Conservation (phyloP, 768 basidiomycete species). For the Amanita pallidorosea region DNA sequence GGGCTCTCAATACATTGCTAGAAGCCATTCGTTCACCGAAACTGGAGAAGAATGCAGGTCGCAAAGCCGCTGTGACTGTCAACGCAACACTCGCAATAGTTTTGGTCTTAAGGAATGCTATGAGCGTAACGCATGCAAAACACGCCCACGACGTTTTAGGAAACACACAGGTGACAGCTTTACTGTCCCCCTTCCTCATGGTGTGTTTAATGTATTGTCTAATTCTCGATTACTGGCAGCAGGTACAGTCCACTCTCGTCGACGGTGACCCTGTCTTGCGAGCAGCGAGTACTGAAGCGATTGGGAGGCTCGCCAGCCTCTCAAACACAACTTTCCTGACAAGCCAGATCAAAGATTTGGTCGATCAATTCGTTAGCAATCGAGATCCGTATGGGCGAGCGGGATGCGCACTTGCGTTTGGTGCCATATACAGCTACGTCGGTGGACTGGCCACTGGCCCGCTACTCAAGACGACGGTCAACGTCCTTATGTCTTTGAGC, state of each 20-base stretch:
- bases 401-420: conserved; percentile 88
- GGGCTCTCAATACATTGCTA: conserved; percentile 45
- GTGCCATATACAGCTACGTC: conserved; percentile 83
- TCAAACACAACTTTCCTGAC: conserved; percentile 80
- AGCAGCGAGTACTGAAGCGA: conserved; percentile 72
- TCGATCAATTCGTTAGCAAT: conserved; percentile 90
- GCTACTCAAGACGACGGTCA: conserved; percentile 89
- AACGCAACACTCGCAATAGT: conserved; percentile 73
- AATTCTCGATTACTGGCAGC: conserved; percentile 1
- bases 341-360: conserved; percentile 78
- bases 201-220: conserved; percentile 24
- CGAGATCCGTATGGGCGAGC: conserved; percentile 88
- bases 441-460: conserved; percentile 94
- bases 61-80: conserved; percentile 74
- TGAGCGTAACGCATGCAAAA: conserved; percentile 34
- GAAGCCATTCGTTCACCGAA: conserved; percentile 65
- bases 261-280: conserved; percentile 75
- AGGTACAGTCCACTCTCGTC: conserved; percentile 57
- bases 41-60: conserved; percentile 78
- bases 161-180: conserved; percentile 44
- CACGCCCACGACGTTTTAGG: conserved; percentile 61
- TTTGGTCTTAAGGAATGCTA: conserved; percentile 52
- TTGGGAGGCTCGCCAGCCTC: conserved; percentile 78
- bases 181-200: conserved; percentile 71
- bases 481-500: conserved; percentile 88